Percentiles rank a stretch among this genome's conserved stretches.
Conservation (phyloP, 768 basidiomycete species). For the Goffeauzyma gilvescens region DNA sequence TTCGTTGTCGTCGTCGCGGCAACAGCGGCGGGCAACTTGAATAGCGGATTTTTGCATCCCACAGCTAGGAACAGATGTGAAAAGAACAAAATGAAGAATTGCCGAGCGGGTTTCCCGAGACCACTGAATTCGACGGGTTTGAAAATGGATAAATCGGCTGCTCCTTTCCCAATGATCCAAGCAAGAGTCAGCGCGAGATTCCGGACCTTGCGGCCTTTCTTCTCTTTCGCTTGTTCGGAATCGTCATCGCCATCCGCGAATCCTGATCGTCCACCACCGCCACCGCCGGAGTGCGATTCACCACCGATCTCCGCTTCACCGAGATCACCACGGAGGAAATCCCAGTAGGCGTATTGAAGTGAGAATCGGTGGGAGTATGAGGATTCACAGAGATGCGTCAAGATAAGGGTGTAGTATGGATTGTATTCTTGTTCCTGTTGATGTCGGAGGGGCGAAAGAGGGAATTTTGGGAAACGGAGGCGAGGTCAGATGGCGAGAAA, state of each 20-base stretch:
- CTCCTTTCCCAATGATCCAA: constrained; percentile 83
- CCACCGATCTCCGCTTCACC: constrained; percentile 71
- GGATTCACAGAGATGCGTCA: constrained; percentile 55
- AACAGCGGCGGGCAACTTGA: constrained; percentile 34
- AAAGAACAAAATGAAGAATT: constrained; percentile 56
- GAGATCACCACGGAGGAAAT: constrained; percentile 77
- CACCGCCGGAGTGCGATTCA: constrained; percentile 18
- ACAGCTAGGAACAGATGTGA: constrained; percentile 50
- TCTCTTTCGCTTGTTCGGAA: no score
- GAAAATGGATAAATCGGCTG: constrained; percentile 50
- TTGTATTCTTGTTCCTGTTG: constrained; percentile 74
- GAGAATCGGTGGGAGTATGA: constrained; percentile 80
- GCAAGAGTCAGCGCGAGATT: constrained; percentile 72
- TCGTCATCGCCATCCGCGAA: constrained; percentile 38
- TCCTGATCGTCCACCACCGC: constrained; percentile 41
- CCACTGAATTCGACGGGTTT: constrained; percentile 76
- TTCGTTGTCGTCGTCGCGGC: no score
- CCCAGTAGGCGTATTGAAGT: constrained; percentile 88
- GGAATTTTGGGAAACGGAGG: neutral
- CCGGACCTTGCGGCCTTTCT: no score
- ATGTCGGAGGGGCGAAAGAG: no score
- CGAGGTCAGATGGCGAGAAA: neutral
- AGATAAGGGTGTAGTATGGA: constrained; percentile 81
- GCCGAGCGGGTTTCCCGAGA: constrained; percentile 44
- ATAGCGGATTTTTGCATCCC: constrained; percentile 51